Conservation (phyloP, 176 grass and related monocot species). For the Raddia distichophylla region DNA sequence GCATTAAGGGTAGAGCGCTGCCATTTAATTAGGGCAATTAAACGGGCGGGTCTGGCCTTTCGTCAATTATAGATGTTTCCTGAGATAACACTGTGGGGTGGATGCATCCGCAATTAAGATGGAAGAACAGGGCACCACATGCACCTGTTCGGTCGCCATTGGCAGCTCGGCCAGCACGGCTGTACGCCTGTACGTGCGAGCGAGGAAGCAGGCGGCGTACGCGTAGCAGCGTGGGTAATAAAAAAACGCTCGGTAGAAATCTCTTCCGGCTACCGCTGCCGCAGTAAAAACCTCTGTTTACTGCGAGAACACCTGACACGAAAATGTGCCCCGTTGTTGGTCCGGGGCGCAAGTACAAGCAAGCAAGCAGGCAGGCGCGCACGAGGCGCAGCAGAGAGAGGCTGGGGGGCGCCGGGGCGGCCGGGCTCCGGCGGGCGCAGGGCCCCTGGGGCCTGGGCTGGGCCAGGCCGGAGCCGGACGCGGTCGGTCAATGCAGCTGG, state of each 20-base stretch:
- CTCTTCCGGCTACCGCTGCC: neutral
- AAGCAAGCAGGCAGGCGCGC: neutral
- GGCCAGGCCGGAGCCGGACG: neutral
- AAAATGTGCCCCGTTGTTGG: neutral
- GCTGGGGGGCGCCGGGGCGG: neutral
- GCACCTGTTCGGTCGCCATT: slow-evolving; percentile 31
- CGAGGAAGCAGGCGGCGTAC: too few species aligned
- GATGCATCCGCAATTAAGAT: slow-evolving; percentile 10
- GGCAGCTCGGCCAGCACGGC: neutral
- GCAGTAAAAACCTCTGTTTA: neutral
- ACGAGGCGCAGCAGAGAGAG: neutral
- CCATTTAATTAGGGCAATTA: neutral
- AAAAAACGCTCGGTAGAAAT: neutral
- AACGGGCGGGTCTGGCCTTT: neutral
- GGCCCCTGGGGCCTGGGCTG: neutral
- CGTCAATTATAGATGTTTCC: neutral
- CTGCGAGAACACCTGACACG: neutral
- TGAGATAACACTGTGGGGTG: neutral
- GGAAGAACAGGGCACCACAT: slow-evolving; percentile 10
- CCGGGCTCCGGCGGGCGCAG: neutral
- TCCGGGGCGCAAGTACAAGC: slow-evolving; percentile 2
- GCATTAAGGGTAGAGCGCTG: neutral
- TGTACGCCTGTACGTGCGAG: neutral
- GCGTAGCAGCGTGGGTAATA: too few species aligned
- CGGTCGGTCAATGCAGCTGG: neutral